Evolutionary conservation across 2,329 filamentous ascomycete species (phyloP).

Genomic region (Ambrosiella cleistominuta): DNA sequence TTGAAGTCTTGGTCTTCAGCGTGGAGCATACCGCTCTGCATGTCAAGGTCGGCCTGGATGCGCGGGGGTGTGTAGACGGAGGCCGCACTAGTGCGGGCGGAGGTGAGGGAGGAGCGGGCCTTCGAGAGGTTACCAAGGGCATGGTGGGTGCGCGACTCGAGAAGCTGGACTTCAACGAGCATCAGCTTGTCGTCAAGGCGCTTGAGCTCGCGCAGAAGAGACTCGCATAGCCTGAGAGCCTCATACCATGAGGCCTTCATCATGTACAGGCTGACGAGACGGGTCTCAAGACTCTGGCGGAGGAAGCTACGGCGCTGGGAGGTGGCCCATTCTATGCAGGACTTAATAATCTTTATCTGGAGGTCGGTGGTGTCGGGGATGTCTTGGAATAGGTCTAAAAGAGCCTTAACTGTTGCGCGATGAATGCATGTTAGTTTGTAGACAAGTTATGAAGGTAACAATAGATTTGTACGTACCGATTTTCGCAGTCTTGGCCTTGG

Average conservation of each 20-base stretch:
- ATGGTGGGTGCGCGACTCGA: constrained; percentile 95
- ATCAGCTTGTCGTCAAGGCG: constrained; percentile 96
- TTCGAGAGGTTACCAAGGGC: constrained; percentile 93
- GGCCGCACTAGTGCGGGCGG: constrained; percentile 82
- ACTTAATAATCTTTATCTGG: constrained; percentile 90
- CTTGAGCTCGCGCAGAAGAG: constrained; percentile 88
- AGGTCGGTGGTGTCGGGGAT: constrained; percentile 91
- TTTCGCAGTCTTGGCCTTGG: constrained; percentile 97
- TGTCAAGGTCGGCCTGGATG: constrained; percentile 88
- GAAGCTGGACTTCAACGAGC: constrained; percentile 88
- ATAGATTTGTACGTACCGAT: constrained; percentile 47
- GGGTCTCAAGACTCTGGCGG: constrained; percentile 92
- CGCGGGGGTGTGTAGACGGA: constrained; percentile 94
- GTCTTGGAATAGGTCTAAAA: constrained; percentile 84
- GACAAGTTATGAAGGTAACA: not conserved
- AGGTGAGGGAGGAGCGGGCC: constrained; percentile 83
- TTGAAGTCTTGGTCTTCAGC: constrained; percentile 98
- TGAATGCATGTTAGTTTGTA: not conserved
- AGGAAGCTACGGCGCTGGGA: constrained; percentile 89
- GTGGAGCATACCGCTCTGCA: constrained; percentile 98
- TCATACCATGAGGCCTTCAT: constrained; percentile 96
- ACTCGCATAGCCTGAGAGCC: constrained; percentile 89
- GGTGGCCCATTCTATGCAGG: constrained; percentile 98
- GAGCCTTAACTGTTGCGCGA: constrained; percentile 62
- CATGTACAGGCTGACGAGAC: constrained; percentile 88